A percentile compares a stretch with the other conserved stretches of the same genome.
Conservation (phyloP, 768 basidiomycete genomes). For the Kwoniella bestiolae region DNA sequence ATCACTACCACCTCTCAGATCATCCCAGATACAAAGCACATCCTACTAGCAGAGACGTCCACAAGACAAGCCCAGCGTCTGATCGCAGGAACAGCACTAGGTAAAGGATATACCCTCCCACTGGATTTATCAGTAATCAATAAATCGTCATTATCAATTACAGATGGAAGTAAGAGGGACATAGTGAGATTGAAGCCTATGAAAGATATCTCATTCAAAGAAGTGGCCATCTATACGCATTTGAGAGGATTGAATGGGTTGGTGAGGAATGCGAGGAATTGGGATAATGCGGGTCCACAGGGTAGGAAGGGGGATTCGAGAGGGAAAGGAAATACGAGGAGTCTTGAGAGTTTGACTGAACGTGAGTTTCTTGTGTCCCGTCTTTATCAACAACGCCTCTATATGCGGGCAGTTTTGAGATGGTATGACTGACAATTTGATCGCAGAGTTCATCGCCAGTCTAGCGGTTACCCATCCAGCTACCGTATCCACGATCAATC, state of each 20-base stretch:
- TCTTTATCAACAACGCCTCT: conserved; percentile 1
- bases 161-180: conserved; percentile 1
- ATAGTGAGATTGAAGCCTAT: conserved; percentile 49
- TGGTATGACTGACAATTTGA: not conserved
- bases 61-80: conserved; percentile 53
- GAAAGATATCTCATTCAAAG: conserved; percentile 50
- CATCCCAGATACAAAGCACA: conserved; percentile 47
- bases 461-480: conserved; percentile 52
- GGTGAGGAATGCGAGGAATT: conserved; percentile 46
- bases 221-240: conserved; percentile 50
- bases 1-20: conserved; percentile 28
- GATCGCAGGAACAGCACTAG: conserved; percentile 49
- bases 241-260: conserved; percentile 28
- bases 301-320: conserved; percentile 32
- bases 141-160: not conserved
- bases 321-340: conserved; percentile 48
- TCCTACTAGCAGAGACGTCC: conserved; percentile 53
- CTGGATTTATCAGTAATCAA: conserved; percentile 41
- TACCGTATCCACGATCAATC: conserved; percentile 56
- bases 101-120: conserved; percentile 52
- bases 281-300: conserved; percentile 36
- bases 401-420: not conserved
- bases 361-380: conserved; percentile 48
- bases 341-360: conserved; percentile 53
- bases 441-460: conserved; percentile 52